Conservation (phyloP, 768 basidiomycete species). For the Lactarius indigo region DNA sequence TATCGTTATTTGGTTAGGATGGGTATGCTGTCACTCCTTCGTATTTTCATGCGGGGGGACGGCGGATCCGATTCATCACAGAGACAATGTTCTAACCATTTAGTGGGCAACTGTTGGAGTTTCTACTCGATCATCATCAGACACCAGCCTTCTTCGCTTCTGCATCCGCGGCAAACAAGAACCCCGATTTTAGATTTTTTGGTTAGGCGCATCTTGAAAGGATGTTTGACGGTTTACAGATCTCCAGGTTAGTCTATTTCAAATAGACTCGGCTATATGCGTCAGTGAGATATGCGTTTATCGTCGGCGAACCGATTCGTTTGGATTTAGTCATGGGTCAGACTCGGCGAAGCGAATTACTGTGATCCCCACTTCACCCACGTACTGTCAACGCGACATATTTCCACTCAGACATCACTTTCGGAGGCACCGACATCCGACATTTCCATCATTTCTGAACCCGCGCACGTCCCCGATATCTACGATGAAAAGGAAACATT, state of each 20-base stretch:
- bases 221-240: neutral
- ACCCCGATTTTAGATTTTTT: neutral
- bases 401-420: constrained; percentile 57
- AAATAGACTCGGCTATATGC: constrained; percentile 76
- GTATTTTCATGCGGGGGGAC: neutral
- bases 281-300: constrained; percentile 76
- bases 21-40: neutral
- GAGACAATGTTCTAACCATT: neutral
- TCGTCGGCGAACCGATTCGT: constrained; percentile 62
- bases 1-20: neutral
- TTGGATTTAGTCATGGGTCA: constrained; percentile 41
- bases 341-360: neutral
- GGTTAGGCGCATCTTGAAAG: neutral
- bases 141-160: constrained; percentile 10
- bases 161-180: neutral
- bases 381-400: neutral
- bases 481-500: constrained; percentile 58
- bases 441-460: constrained; percentile 57
- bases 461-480: constrained; percentile 52
- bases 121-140: neutral
- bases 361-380: neutral
- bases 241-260: constrained; percentile 62
- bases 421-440: constrained; percentile 77
- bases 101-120: neutral
- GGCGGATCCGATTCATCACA: neutral